phyloP scores from a whole-genome alignment of 345 rosid genomes.

The Draba incana region DNA sequence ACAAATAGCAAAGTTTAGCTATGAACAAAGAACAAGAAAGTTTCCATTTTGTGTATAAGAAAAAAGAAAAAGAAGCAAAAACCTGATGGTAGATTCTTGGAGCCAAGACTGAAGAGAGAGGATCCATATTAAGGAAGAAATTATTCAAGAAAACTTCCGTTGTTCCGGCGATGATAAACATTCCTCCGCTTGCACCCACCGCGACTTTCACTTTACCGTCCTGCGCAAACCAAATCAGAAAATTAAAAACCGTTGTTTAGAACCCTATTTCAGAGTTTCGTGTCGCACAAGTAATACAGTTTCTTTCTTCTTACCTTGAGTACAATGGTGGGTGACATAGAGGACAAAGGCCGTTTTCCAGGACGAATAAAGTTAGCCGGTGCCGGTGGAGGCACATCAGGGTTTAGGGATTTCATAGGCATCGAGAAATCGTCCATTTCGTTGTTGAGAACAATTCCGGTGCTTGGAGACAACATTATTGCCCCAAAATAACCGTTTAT shows the following conservation, averaged over 20 bases:
- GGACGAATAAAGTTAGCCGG: slow-evolving; percentile 61
- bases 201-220: slow-evolving; percentile 54
- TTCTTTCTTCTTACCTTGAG: slow-evolving; percentile 45
- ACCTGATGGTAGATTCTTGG: slow-evolving; percentile 75
- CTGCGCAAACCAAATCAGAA: slow-evolving; percentile 30
- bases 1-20: not conserved
- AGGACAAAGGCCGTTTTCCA: slow-evolving; percentile 65
- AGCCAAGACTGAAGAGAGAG: slow-evolving; percentile 58
- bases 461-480: slow-evolving; percentile 49
- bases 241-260: not conserved
- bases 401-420: slow-evolving; percentile 23
- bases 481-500: slow-evolving; percentile 65
- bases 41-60: not conserved
- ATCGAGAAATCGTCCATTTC: slow-evolving; percentile 76
- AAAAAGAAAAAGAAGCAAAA: not conserved
- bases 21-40: slow-evolving; percentile 18
- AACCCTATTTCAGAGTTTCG: slow-evolving; percentile 8
- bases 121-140: slow-evolving; percentile 59
- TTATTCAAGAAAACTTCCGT: slow-evolving; percentile 59
- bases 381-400: slow-evolving; percentile 49
- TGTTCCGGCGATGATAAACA: slow-evolving; percentile 57
- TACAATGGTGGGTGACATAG: slow-evolving; percentile 68
- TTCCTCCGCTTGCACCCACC: slow-evolving; percentile 72
- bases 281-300: slow-evolving; percentile 8
- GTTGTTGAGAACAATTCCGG: slow-evolving; percentile 65